phyloP scores from a whole-genome alignment of 441 rosid species.

The Theobroma grandiflorum region DNA sequence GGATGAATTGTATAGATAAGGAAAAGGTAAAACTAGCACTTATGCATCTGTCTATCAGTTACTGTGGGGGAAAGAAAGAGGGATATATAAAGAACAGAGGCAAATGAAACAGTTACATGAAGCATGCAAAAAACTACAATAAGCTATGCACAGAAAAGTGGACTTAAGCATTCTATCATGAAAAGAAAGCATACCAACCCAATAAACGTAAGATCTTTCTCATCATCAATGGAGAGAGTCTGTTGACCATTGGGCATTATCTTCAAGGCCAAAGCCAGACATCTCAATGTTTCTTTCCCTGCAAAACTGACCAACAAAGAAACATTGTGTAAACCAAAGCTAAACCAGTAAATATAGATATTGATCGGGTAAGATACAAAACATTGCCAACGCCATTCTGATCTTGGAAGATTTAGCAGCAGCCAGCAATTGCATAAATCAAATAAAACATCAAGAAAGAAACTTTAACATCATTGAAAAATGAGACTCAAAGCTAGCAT shows the following conservation, averaged over 20 bases:
- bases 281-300: slow-evolving; percentile 93
- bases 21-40: neutral
- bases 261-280: slow-evolving; percentile 92
- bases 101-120: neutral
- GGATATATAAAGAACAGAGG: neutral
- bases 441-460: neutral
- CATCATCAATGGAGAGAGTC: slow-evolving; percentile 78
- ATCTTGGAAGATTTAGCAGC: slow-evolving; percentile 8
- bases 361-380: neutral
- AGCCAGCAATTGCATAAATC: neutral
- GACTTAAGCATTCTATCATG: slow-evolving; percentile 34
- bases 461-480: neutral
- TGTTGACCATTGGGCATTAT: slow-evolving; percentile 81
- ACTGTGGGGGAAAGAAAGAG: neutral
- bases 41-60: neutral
- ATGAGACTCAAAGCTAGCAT: neutral
- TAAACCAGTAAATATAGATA: slow-evolving; percentile 9
- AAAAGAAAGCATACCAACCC: slow-evolving; percentile 96
- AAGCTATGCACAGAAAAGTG: slow-evolving; percentile 3
- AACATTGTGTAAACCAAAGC: slow-evolving; percentile 14
- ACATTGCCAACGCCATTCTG: neutral
- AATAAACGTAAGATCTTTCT: slow-evolving; percentile 96
- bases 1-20: slow-evolving; percentile 3
- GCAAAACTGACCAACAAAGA: slow-evolving; percentile 71
- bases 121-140: neutral